Evolutionary conservation across 805 yeast genomes (phyloP).

Genomic region (Spathaspora sp.): DNA sequence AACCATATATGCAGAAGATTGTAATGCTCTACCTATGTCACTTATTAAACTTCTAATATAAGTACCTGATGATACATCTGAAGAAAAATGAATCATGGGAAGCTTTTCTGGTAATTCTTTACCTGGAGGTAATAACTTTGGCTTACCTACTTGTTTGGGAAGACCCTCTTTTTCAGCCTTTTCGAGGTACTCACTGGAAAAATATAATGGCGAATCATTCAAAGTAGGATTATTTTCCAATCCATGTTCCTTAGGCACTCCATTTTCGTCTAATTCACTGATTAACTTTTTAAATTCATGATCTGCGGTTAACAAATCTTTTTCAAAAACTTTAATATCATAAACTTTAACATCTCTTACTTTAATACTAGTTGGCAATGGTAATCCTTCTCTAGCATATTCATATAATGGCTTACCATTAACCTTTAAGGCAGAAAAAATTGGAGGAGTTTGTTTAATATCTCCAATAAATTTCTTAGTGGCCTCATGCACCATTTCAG

Average conservation of each 20-base stretch:
- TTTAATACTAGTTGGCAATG: slow-evolving; percentile 81
- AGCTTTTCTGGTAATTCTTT: slow-evolving; percentile 46
- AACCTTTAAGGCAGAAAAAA: slow-evolving; percentile 90
- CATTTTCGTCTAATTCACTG: slow-evolving; percentile 46
- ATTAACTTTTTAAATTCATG: slow-evolving; percentile 50
- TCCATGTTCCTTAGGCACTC: slow-evolving; percentile 40
- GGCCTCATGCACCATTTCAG: slow-evolving; percentile 46
- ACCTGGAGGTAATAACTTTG: slow-evolving; percentile 34
- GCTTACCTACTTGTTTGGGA: slow-evolving; percentile 35
- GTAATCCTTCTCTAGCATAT: slow-evolving; percentile 84
- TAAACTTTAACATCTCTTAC: slow-evolving; percentile 66
- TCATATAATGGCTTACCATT: slow-evolving; percentile 92
- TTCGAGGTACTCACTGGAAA: slow-evolving; percentile 51
- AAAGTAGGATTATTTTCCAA: slow-evolving; percentile 52
- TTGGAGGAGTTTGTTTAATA: slow-evolving; percentile 88
- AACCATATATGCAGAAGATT: slow-evolving; percentile 85
- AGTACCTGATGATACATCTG: slow-evolving; percentile 91
- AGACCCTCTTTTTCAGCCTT: slow-evolving; percentile 38
- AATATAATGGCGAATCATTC: slow-evolving; percentile 59
- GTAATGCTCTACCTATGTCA: slow-evolving; percentile 80
- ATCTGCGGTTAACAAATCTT: slow-evolving; percentile 49
- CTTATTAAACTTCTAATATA: slow-evolving; percentile 87
- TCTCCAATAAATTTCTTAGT: slow-evolving; percentile 73
- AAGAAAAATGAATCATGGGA: slow-evolving; percentile 68
- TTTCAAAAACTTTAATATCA: slow-evolving; percentile 47